phyloP scores from a whole-genome alignment of 2,329 filamentous ascomycete species.

The Exophiala bonariae region DNA sequence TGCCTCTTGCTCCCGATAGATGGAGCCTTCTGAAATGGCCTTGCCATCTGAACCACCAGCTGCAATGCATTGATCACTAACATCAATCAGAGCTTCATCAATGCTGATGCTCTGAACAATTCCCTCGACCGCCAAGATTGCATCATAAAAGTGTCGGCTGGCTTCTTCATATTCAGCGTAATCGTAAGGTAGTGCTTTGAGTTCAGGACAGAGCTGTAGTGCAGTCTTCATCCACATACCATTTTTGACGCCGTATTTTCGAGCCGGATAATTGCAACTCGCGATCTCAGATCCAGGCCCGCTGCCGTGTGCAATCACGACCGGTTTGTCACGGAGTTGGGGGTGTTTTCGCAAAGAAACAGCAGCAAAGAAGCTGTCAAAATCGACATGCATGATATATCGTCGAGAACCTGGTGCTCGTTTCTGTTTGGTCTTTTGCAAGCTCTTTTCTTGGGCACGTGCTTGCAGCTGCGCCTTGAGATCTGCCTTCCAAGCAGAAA shows the following conservation, averaged over 20 bases:
- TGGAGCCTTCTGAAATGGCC: constrained; percentile 64
- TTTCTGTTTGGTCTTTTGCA: constrained; percentile 50
- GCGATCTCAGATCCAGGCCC: constrained; percentile 92
- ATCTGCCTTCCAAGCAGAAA: constrained; percentile 95
- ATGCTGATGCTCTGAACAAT: constrained; percentile 94
- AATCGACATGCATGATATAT: constrained; percentile 94
- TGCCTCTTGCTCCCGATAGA: constrained; percentile 75
- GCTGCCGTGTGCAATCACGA: constrained; percentile 82
- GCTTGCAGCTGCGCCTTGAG: constrained; percentile 85
- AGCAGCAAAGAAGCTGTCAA: constrained; percentile 97
- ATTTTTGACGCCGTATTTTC: constrained; percentile 85
- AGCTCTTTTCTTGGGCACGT: constrained; percentile 69
- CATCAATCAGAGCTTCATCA: constrained; percentile 88
- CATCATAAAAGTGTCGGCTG: constrained; percentile 82
- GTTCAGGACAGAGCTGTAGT: constrained; percentile 74
- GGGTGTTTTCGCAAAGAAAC: constrained; percentile 80
- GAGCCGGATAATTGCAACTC: constrained; percentile 92
- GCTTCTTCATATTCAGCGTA: constrained; percentile 93
- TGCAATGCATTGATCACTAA: constrained; percentile 68
- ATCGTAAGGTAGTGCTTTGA: constrained; percentile 92
- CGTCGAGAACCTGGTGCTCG: constrained; percentile 64
- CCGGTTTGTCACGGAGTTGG: constrained; percentile 73
- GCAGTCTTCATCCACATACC: constrained; percentile 99
- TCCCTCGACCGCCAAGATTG: constrained; percentile 75
- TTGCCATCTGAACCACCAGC: constrained; percentile 66